Evolutionary conservation across 352 stramenopile species (phyloP).

Genomic region (Pythium biforme): DNA sequence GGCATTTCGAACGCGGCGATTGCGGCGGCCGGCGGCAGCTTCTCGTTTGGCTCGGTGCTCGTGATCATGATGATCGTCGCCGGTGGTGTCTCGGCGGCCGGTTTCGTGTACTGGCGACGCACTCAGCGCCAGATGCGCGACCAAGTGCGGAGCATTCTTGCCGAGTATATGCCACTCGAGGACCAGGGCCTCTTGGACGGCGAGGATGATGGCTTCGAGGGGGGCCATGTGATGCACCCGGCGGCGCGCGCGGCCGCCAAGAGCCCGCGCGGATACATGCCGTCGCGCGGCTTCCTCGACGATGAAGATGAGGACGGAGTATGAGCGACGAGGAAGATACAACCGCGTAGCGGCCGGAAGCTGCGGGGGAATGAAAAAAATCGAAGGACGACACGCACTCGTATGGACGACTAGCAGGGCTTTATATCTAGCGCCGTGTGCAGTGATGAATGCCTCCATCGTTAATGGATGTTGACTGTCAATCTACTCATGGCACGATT

Average conservation of each 20-base stretch:
- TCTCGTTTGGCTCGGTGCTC: constrained; percentile 82
- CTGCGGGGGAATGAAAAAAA: neutral
- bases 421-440: neutral
- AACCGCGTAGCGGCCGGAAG: neutral
- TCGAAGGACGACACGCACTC: neutral
- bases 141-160: constrained; percentile 94
- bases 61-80: constrained; percentile 85
- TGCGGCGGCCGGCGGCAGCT: constrained; percentile 48
- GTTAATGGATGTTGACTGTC: constrained; percentile 10
- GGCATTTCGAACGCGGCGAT: constrained; percentile 63
- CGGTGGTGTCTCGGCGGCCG: constrained; percentile 63
- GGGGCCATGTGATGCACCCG: constrained; percentile 65
- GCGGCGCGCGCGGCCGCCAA: constrained; percentile 69
- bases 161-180: constrained; percentile 96
- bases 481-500: neutral
- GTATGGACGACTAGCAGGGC: neutral
- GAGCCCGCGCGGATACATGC: constrained; percentile 84
- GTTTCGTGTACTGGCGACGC: constrained; percentile 90
- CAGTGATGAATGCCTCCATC: no score
- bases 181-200: constrained; percentile 74
- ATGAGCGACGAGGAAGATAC: constrained; percentile 32
- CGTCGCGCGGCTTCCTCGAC: constrained; percentile 80
- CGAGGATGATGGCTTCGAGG: constrained; percentile 59
- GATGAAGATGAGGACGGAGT: constrained; percentile 73
- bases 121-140: constrained; percentile 94